Conservation (phyloP, 2,329 filamentous ascomycete genomes). For the Aureobasidium sp. region DNA sequence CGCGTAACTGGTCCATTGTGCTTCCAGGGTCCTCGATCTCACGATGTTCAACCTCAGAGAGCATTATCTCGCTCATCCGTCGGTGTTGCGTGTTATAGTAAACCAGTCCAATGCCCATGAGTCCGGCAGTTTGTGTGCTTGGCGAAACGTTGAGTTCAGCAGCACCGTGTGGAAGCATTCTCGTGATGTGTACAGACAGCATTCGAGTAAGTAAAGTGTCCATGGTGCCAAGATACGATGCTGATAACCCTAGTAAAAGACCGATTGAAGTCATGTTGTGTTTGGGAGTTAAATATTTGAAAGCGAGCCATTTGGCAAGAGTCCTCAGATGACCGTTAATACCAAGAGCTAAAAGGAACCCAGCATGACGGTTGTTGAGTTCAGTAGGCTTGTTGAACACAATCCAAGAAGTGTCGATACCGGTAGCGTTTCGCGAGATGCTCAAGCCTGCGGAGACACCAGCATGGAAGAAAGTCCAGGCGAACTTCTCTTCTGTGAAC, state of each 20-base stretch:
- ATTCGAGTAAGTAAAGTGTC: constrained; percentile 89
- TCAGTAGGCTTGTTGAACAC: constrained; percentile 94
- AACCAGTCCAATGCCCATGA: constrained; percentile 92
- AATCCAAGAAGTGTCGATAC: constrained; percentile 98
- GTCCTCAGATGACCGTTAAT: constrained; percentile 91
- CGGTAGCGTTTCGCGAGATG: constrained; percentile 81
- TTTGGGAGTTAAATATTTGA: constrained; percentile 97
- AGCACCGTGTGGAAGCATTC: constrained; percentile 85
- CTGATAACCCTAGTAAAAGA: constrained; percentile 82
- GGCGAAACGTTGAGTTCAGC: constrained; percentile 91
- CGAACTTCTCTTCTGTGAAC: constrained; percentile 93
- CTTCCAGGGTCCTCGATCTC: constrained; percentile 65
- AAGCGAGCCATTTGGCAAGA: constrained; percentile 95
- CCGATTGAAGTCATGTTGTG: constrained; percentile 99
- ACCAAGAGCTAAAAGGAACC: constrained; percentile 82
- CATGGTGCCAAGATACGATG: constrained; percentile 94
- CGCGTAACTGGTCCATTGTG: constrained; percentile 70
- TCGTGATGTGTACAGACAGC: constrained; percentile 89
- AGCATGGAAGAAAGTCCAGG: constrained; percentile 98
- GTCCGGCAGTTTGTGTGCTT: constrained; percentile 86
- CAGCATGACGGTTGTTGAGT: constrained; percentile 90
- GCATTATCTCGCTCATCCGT: constrained; percentile 97
- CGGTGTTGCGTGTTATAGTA: constrained; percentile 95
- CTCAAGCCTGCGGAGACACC: constrained; percentile 88
- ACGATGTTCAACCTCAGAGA: constrained; percentile 89